Base-by-base conservation (phyloP, 306 rosid genomes). In the Castanea crenata region DNA sequence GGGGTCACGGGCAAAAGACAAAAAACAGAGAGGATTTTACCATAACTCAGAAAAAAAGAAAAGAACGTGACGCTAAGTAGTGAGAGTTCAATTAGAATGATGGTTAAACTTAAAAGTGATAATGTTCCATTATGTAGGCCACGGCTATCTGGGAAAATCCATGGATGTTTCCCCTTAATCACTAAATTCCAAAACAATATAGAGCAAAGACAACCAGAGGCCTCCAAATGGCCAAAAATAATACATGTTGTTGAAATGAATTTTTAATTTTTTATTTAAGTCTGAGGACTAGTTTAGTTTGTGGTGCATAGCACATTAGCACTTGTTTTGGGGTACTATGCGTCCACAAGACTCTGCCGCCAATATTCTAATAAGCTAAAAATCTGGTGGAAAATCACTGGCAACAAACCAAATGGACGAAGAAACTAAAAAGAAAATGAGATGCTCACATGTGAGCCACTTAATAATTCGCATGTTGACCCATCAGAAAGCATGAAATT, bases 61-160 rank as follows among this genome's bases (percentile, higher is more conserved):
- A 6, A 23, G 8, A 54, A 73, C 54, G 73, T 19, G 29, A 32
- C 14, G 1, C 6, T 5, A 51, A 21, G 9, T 7, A 16, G 63
- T 52, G 41, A 72, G 41, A 52, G 2, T 27, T 54, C 76, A 12
- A 27, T 27, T 55, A 18, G 52, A 63, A 51, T 72, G 74, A 73
- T 49, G 35, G 56, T 51, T 52, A n/a, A 18, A 23, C 12, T 35
- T 27, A 72, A 27, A 15, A 67, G 38, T 8, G 41, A 52, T 29
- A 29, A 23, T 46, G 32, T 46, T 55, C 81, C 75, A 77, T 21
- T 52, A 65, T 34, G 83, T 65, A 34, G 83, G 83, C 68, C 78
- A 80, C 64, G 54, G 58, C 23, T 35, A 80, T 74, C 83, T 74
- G 15, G 13, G 12, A 21, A 64, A 54, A 80, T 74, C 74, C 54